Conservation (phyloP, 1,284 basidiomycete genomes). For the Ustilago sp. region DNA sequence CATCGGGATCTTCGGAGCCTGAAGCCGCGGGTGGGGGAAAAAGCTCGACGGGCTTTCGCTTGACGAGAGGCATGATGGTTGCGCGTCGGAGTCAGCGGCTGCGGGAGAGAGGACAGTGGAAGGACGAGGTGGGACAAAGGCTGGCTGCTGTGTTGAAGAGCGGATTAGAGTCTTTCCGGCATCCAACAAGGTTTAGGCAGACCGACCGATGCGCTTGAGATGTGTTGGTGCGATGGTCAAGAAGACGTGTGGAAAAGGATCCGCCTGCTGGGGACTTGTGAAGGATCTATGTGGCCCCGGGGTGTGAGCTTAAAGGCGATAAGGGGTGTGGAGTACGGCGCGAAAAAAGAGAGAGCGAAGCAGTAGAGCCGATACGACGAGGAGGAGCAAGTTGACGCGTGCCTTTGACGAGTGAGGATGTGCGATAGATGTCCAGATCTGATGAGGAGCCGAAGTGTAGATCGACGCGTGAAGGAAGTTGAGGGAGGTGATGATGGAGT, state of each 20-base stretch:
- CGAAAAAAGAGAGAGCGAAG: background rate
- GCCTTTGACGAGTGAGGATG: background rate
- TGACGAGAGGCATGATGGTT: conserved; percentile 66
- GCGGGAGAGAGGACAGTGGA: background rate
- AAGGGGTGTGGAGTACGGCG: background rate
- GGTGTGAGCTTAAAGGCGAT: background rate
- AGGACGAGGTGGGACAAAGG: background rate
- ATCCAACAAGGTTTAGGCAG: background rate
- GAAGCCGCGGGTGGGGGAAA: conserved; percentile 51
- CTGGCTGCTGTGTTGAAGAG: background rate
- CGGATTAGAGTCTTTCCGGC: background rate
- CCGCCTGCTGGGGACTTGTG: background rate
- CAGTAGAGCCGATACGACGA: background rate
- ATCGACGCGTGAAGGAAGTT: conserved; percentile 1
- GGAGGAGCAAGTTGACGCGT: background rate
- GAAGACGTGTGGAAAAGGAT: background rate
- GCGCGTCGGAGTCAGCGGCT: conserved; percentile 1
- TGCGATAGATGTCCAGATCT: background rate
- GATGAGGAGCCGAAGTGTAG: background rate
- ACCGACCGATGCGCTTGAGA: background rate
- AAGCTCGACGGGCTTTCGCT: conserved; percentile 63
- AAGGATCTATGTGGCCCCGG: background rate
- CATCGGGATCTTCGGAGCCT: conserved; percentile 61
- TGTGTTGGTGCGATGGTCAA: background rate
- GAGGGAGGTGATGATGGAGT: background rate